Evolutionary conservation across 495 filamentous ascomycete genomes (phyloP).

Genomic region (Lasiosphaeria ovina): DNA sequence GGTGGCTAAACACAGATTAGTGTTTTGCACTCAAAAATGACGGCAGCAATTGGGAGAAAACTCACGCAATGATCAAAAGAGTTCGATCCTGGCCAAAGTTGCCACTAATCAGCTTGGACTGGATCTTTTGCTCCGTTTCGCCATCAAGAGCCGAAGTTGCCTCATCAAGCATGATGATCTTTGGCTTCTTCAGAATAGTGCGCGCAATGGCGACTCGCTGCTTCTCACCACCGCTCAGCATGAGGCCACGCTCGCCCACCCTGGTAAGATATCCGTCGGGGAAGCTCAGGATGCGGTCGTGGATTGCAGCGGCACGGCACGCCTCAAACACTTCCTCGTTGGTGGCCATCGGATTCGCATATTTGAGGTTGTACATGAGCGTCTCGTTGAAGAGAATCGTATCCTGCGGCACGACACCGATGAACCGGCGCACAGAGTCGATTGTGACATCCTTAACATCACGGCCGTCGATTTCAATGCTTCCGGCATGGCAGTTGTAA

Average conservation of each 20-base stretch:
- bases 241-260: constrained; percentile 90
- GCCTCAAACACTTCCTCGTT: constrained; percentile 89
- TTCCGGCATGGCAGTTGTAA: constrained; percentile 77
- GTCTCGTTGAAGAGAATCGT: constrained; percentile 96
- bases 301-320: constrained; percentile 88
- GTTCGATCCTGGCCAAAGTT: constrained; percentile 77
- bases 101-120: constrained; percentile 78
- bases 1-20: constrained; percentile 52
- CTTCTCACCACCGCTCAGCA: constrained; percentile 93
- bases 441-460: constrained; percentile 86
- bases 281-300: constrained; percentile 92
- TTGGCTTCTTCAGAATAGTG: constrained; percentile 92
- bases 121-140: constrained; percentile 95
- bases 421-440: constrained; percentile 83
- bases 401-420: constrained; percentile 96
- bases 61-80: constrained; percentile 63
- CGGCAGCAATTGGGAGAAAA: constrained; percentile 6
- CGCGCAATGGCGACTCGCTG: constrained; percentile 96
- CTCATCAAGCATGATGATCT: constrained; percentile 94
- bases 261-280: constrained; percentile 89
- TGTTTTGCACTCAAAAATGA: not conserved
- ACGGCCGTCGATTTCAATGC: constrained; percentile 77
- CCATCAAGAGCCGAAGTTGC: constrained; percentile 94
- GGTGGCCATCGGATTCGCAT: constrained; percentile 81
- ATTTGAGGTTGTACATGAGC: constrained; percentile 93